phyloP scores from a whole-genome alignment of 2,329 filamentous ascomycete genomes.

The Fusarium acutatum region DNA sequence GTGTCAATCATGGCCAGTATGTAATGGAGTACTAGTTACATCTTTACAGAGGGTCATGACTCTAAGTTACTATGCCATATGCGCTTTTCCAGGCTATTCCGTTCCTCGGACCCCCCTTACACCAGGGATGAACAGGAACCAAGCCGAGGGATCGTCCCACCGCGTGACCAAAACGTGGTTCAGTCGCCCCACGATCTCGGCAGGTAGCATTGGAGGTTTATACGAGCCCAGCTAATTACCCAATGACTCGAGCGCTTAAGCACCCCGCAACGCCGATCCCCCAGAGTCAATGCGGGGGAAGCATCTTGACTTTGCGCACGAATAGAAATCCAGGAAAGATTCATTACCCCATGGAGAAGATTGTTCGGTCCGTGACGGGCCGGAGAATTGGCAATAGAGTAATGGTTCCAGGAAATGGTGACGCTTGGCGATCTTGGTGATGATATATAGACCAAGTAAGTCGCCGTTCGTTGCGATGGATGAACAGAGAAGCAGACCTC shows the following conservation, averaged over 20 bases:
- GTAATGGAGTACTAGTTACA: too few species aligned
- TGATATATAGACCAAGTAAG: neutral
- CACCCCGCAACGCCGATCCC: constrained; percentile 23
- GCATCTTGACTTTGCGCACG: neutral
- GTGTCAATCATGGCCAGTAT: fast-evolving
- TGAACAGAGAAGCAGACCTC: too few species aligned
- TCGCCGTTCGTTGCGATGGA: neutral
- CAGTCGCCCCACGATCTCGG: neutral
- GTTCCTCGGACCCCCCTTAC: too few species aligned
- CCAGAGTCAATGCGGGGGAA: constrained; percentile 9
- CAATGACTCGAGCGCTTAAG: constrained; percentile 23
- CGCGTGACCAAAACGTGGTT: neutral
- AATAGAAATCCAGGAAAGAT: neutral
- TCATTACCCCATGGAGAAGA: neutral
- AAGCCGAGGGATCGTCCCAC: neutral
- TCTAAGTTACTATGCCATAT: too few species aligned
- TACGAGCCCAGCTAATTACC: neutral
- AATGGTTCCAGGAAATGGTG: neutral
- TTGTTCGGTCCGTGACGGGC: constrained; percentile 2
- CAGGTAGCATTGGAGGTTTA: neutral
- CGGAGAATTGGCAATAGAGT: neutral
- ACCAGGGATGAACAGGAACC: too few species aligned
- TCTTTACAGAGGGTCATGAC: too few species aligned
- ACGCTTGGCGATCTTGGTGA: too few species aligned
- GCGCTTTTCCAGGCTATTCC: too few species aligned